Evolutionary conservation across 2,329 filamentous ascomycete genomes (phyloP).

Genomic region (Cryoendolithus antarcticus): DNA sequence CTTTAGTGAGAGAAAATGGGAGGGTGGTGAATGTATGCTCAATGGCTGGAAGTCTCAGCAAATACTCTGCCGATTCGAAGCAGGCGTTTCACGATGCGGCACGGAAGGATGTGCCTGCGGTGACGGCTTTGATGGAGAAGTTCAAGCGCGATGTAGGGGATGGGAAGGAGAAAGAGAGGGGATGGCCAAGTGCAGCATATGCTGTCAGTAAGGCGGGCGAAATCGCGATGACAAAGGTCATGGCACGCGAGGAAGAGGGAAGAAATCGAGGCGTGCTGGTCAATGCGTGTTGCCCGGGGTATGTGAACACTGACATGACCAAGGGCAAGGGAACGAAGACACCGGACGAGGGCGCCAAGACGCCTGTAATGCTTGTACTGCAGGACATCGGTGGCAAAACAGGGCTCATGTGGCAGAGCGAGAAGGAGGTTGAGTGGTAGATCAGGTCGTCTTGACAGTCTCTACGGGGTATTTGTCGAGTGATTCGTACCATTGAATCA

Average conservation of each 20-base stretch:
- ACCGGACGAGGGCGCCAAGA: constrained; percentile 23
- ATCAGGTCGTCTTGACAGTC: not conserved
- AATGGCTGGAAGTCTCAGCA: constrained; percentile 31
- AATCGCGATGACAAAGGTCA: constrained; percentile 23
- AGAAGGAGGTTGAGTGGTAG: constrained; percentile 23
- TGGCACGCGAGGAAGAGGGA: constrained; percentile 19
- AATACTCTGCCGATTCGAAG: constrained; percentile 33
- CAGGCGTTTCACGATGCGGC: constrained; percentile 29
- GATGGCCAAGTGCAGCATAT: constrained; percentile 40
- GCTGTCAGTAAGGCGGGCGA: constrained; percentile 29
- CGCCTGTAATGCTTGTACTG: constrained; percentile 24
- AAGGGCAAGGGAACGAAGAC: constrained; percentile 23
- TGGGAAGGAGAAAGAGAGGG: constrained; percentile 33
- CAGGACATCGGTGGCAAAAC: constrained; percentile 21
- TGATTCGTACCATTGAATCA: constrained; percentile 20
- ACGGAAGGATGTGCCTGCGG: constrained; percentile 22
- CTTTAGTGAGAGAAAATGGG: constrained; percentile 32
- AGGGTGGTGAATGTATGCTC: constrained; percentile 40
- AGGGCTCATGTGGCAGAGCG: constrained; percentile 25
- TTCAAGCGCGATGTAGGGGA: constrained; percentile 36
- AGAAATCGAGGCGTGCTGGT: constrained; percentile 17
- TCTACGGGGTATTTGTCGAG: constrained; percentile 17
- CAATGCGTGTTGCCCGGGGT: constrained; percentile 26
- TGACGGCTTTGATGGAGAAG: constrained; percentile 37
- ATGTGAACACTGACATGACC: constrained; percentile 28